Conservation (phyloP, 73 alveolate species). For the Tetrahymena borealis region DNA sequence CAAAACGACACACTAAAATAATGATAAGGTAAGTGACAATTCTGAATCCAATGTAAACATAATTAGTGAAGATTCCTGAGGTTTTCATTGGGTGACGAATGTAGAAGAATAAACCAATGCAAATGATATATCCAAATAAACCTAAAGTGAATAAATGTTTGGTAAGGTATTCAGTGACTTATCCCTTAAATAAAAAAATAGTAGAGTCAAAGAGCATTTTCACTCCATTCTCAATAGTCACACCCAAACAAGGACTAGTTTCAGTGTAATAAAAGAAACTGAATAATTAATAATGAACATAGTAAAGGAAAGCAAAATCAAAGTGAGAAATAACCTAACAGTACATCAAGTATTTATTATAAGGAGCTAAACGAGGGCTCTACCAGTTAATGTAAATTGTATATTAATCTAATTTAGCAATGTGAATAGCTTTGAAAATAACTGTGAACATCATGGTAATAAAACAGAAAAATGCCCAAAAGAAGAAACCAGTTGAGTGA, state of each 20-base stretch:
- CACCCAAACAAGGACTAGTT: not conserved
- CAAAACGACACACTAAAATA: not conserved
- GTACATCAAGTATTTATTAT: not conserved
- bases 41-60: not conserved
- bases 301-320: not conserved
- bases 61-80: not conserved
- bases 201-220: not conserved
- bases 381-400: not conserved
- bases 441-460: not conserved
- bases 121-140: not conserved
- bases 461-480: not conserved
- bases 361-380: not conserved
- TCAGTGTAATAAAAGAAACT: not conserved
- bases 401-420: not conserved
- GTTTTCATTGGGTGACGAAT: not conserved
- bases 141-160: not conserved
- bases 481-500: not conserved
- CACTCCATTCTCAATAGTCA: not conserved
- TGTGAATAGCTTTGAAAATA: not conserved
- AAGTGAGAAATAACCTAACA: not conserved
- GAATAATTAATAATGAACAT: not conserved
- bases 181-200: not conserved
- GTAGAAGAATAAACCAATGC: not conserved
- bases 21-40: not conserved
- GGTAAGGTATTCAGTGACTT: not conserved